Evolutionary conservation across 2,329 filamentous ascomycete genomes (phyloP), one percentile per base, ranked within the genome.

Genomic region (Chaetomiaceae sp.): DNA sequence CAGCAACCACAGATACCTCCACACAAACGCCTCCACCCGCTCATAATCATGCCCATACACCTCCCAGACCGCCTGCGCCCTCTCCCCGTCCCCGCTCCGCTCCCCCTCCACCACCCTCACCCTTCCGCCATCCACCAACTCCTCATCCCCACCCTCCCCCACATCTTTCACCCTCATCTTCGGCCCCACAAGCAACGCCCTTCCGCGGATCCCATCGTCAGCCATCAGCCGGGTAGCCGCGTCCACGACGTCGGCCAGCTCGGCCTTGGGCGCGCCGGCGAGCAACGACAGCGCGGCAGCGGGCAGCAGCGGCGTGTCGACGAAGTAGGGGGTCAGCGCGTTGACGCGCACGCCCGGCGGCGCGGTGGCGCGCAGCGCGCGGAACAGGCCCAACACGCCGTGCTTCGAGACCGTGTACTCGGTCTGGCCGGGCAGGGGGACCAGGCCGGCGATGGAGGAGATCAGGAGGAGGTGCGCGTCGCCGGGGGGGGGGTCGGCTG

Each of bases 311-410:
- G 79, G 76, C 12, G 78, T 82, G 55, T 80, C 75, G 56, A 73
- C 67, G 60, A 84, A 86, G 63, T 84, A 86, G 0, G 83, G 83
- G 48, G 73, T 75, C n/a, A 86, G 61, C 57, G 84, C 69, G 58
- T 86, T 86, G 49, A 83, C 67, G 36, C 83, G 72, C 34, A 86
- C 65, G 19, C 76, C 76, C 34, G 71, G 63, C 7, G 63, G 53
- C 2, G 72, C 67, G 0, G 72, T 73, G 4, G 67, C 60, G 14
- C 81, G 71, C 37, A 86, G 64, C 6, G 71, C 69, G 35, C 82
- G 72, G 62, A 82, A 85, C 27, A 85, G 65, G 0, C 82, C 83
- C 10, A 83, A 68, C 0, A 86, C 73, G 17, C 72, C 82, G 63
- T 86, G 83, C 60, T 86, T 86, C 36, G 78, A 73, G 26, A 75